Evolutionary conservation across 345 rosid genomes (phyloP), one percentile per base, ranked within the genome.

Genomic region (Acer negundo): DNA sequence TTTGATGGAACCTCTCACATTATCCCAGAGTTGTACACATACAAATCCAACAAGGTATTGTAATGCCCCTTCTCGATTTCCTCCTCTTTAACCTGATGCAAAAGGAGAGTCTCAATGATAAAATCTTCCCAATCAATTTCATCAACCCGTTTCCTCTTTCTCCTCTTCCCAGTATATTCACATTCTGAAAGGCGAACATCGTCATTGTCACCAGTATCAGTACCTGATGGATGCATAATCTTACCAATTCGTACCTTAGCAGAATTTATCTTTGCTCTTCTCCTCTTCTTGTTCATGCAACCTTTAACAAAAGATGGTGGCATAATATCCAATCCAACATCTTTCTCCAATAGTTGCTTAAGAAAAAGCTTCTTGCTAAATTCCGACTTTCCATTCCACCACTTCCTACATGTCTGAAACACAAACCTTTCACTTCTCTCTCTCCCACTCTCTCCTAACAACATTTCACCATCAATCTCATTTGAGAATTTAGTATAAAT

Each of bases 91-190:
- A 91, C 98, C 77, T 65, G 80, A 79, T 90, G 93, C 55, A 93
- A 86, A 51, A 92, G 87, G 22, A 93, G 91, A 55, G 93, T 86
- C 83, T 95, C 97, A 24, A 95, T 91, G n/a, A 95, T 74, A 74
- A 92, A 83, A 83, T 92, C 98, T 72, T 93, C 97, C 97, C 94
- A 92, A 82, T 89, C 94, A 75, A 92, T 78, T n/a, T 78, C 89
- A 72, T 59, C 68, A 8, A 15, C 80, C 55, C 2, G 74, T 67
- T 80, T 82, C 65, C 90, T 85, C 78, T 78, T 89, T 84, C 86
- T 88, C 81, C 81, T 89, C 75, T 86, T 80, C 70, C 75, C 73
- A 47, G 71, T 40, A 71, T 17, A 49, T 56, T 67, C 55, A 73
- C 31, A 59, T 72, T 83, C 81, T 13, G 20, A 15, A 68, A 53